Conservation (phyloP, 1,284 basidiomycete genomes). For the Naganishia albida region DNA sequence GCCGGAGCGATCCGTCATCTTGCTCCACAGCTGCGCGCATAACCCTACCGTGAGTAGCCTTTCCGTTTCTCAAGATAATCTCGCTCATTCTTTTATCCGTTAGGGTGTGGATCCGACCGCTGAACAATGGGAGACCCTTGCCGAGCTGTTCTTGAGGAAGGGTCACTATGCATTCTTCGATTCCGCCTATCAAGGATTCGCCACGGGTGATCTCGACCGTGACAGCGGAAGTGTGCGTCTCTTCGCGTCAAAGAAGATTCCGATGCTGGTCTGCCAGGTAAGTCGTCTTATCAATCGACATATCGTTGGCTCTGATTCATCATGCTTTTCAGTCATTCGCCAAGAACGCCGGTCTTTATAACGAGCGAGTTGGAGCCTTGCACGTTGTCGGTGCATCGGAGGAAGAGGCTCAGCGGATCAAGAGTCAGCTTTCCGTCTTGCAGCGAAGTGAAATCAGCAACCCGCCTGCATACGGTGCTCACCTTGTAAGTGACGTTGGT, state of each 20-base stretch:
- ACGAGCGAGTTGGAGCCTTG: slow-evolving; percentile 83
- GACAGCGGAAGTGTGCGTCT: slow-evolving; percentile 57
- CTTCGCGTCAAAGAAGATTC: slow-evolving; percentile 72
- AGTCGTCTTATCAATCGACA: slow-evolving; percentile 36
- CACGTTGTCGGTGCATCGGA: slow-evolving; percentile 67
- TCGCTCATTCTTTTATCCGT: not conserved
- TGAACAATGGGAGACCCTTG: slow-evolving; percentile 82
- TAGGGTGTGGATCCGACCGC: slow-evolving; percentile 82
- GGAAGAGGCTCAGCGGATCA: slow-evolving; percentile 70
- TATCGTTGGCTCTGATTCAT: too few species aligned
- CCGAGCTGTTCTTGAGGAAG: slow-evolving; percentile 71
- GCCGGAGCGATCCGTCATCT: slow-evolving; percentile 74
- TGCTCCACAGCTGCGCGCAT: slow-evolving; percentile 91
- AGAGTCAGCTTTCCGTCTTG: slow-evolving; percentile 76
- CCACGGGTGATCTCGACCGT: slow-evolving; percentile 54
- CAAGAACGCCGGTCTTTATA: slow-evolving; percentile 93
- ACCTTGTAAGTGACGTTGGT: slow-evolving; percentile 69
- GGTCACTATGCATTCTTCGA: slow-evolving; percentile 91
- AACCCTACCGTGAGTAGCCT: slow-evolving; percentile 69
- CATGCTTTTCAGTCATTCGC: slow-evolving; percentile 61
- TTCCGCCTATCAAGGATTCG: slow-evolving; percentile 77
- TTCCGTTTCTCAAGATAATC: not conserved
- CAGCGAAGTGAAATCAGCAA: slow-evolving; percentile 91
- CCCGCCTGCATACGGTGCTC: slow-evolving; percentile 85
- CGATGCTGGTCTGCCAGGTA: slow-evolving; percentile 84